Conservation (phyloP, 1,139 yeast genomes). For the Zygoascus meyerae region DNA sequence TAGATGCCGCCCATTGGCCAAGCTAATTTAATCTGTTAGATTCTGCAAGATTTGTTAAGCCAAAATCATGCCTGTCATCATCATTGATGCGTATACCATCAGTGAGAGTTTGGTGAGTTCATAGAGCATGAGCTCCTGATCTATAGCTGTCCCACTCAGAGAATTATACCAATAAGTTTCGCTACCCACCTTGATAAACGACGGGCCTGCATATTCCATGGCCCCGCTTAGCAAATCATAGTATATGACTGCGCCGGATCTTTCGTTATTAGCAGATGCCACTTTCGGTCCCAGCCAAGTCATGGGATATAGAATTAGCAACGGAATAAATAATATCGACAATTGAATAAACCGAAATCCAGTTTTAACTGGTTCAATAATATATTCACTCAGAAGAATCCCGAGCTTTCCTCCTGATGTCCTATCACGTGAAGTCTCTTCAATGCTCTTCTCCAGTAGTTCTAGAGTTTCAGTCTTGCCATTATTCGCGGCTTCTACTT, state of each 20-base stretch:
- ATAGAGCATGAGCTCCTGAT: slow-evolving; percentile 4
- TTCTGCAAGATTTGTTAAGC: not conserved
- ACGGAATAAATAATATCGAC: slow-evolving; percentile 62
- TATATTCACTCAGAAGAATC: slow-evolving; percentile 21
- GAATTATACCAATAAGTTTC: not conserved
- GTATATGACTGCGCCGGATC: slow-evolving; percentile 69
- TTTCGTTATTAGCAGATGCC: slow-evolving; percentile 34
- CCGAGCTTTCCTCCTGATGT: not conserved
- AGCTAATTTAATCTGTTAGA: slow-evolving; percentile 31
- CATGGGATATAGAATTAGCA: slow-evolving; percentile 58
- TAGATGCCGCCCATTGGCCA: slow-evolving; percentile 99
- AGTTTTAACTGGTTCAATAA: slow-evolving; percentile 63
- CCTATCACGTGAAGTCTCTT: not conserved
- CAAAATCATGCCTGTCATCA: not conserved
- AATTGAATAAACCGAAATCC: slow-evolving; percentile 64
- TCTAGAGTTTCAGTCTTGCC: slow-evolving; percentile 3
- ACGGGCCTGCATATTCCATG: slow-evolving; percentile 86
- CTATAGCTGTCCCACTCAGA: not conserved
- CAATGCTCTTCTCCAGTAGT: slow-evolving; percentile 2
- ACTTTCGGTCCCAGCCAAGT: slow-evolving; percentile 52
- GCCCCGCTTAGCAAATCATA: slow-evolving; percentile 57
- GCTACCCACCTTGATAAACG: slow-evolving; percentile 60
- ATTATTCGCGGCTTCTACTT: not conserved
- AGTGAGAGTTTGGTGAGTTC: slow-evolving; percentile 2
- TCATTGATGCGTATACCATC: not conserved